A percentile compares a stretch with the other conserved stretches of the same genome.
Evolutionary conservation across 2,329 filamentous ascomycete genomes (phyloP).

Genomic region (Rutstroemia sp.): DNA sequence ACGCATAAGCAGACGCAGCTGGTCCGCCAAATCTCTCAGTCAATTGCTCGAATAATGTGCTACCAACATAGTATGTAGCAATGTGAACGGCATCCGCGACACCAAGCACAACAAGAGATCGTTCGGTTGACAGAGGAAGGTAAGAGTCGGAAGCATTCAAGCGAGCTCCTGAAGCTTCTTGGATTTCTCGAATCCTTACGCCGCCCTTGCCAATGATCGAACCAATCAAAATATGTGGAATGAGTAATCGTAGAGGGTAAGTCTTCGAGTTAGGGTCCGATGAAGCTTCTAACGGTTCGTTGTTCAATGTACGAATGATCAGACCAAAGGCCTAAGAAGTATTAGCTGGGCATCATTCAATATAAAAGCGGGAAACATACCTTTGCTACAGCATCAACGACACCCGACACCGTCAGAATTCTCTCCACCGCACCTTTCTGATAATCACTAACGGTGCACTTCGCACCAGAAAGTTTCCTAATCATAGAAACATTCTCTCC

Average conservation of each 20-base stretch:
- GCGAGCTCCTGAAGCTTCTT: constrained; percentile 92
- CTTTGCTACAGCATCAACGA: constrained; percentile 95
- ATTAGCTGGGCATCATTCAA: background rate
- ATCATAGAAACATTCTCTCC: constrained; percentile 99
- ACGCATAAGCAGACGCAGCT: constrained; percentile 95
- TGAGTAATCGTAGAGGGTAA: constrained; percentile 88
- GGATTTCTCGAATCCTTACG: constrained; percentile 93
- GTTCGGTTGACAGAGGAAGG: constrained; percentile 88
- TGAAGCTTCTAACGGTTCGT: constrained; percentile 80
- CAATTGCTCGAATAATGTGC: constrained; percentile 94
- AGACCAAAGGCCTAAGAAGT: constrained; percentile 78
- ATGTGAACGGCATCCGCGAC: constrained; percentile 98
- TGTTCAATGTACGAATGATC: constrained; percentile 97
- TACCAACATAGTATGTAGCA: constrained; percentile 96
- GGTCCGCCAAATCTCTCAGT: constrained; percentile 95
- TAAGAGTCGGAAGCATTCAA: constrained; percentile 95
- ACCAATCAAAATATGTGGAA: constrained; percentile 94
- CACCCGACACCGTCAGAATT: constrained; percentile 93
- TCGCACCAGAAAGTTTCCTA: constrained; percentile 86
- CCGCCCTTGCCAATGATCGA: constrained; percentile 98
- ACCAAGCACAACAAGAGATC: constrained; percentile 95
- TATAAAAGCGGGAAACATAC: constrained; percentile 40
- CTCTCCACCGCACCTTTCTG: constrained; percentile 94
- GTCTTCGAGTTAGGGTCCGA: constrained; percentile 95
- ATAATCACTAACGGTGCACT: constrained; percentile 98